phyloP scores from a whole-genome alignment of 202 grass and related monocot species.

The Setaria viridis region DNA sequence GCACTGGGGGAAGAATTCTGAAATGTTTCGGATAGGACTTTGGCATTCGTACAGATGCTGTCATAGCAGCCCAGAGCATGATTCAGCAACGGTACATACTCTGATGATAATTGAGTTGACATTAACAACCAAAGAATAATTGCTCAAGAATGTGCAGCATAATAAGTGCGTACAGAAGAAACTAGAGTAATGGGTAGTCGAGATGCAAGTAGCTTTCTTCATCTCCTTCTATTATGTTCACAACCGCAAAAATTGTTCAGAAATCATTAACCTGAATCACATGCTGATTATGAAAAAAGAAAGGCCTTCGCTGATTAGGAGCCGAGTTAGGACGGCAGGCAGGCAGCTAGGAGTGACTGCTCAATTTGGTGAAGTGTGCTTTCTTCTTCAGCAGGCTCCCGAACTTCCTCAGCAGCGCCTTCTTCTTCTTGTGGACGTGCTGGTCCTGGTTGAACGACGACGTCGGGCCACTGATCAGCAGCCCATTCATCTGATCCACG shows the following conservation, averaged over 20 bases:
- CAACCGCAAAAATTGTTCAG: background rate
- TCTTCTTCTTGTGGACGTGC: slow-evolving; percentile 83
- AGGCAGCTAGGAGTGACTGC: slow-evolving; percentile 35
- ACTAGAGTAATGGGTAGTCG: background rate
- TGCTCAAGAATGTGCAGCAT: too few species aligned
- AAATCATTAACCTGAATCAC: background rate
- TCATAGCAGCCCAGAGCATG: slow-evolving; percentile 2
- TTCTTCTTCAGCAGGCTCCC: slow-evolving; percentile 94
- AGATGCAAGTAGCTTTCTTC: background rate
- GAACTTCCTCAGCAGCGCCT: slow-evolving; percentile 85
- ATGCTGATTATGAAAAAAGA: background rate
- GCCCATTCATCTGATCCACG: slow-evolving; percentile 58
- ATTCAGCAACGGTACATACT: background rate
- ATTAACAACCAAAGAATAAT: background rate
- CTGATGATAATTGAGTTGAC: background rate
- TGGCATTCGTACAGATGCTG: background rate
- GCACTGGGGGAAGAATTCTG: too few species aligned
- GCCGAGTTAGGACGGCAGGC: background rate
- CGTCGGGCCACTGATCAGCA: slow-evolving; percentile 46
- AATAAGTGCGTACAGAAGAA: background rate
- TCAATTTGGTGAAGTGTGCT: slow-evolving; percentile 72
- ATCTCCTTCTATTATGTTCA: background rate
- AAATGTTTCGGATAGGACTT: too few species aligned
- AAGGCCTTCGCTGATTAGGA: background rate
- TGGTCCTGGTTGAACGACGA: slow-evolving; percentile 64